Conservation (phyloP, 768 basidiomycete genomes). For the Wakefieldia striispora region DNA sequence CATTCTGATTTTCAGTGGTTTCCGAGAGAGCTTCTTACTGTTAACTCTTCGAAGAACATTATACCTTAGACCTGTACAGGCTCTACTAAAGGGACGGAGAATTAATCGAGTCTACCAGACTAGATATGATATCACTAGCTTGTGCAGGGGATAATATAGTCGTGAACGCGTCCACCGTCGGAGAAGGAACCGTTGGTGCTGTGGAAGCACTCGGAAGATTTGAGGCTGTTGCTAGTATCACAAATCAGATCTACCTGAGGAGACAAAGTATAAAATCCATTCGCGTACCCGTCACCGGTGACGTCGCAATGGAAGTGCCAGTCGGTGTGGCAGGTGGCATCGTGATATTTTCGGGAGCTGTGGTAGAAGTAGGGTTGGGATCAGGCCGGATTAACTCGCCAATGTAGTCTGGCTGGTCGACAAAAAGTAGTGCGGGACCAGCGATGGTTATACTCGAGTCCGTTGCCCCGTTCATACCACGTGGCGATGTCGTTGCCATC, state of each 20-base stretch:
- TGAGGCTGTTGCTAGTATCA: conserved; percentile 12
- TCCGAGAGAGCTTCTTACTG: conserved; percentile 3
- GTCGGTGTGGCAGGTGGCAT: not conserved
- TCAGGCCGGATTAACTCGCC: conserved; percentile 42
- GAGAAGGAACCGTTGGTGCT: conserved; percentile 11
- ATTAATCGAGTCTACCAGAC: conserved; percentile 23
- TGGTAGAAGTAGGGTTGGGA: conserved; percentile 2
- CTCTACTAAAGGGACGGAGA: not conserved
- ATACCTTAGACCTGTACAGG: conserved; percentile 4
- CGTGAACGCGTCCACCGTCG: conserved; percentile 4
- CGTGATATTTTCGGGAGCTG: not conserved
- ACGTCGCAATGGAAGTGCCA: not conserved
- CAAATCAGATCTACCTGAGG: conserved; percentile 2
- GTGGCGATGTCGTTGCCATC: conserved; percentile 54
- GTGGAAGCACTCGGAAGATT: conserved; percentile 26
- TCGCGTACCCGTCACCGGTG: not conserved
- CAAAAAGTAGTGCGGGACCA: conserved; percentile 68
- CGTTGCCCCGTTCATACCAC: conserved; percentile 42
- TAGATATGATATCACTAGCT: conserved; percentile 32
- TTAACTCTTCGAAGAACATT: conserved; percentile 3
- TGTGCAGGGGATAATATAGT: conserved; percentile 23
- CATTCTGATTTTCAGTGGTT: not conserved
- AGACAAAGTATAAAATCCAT: not conserved
- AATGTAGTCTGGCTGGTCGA: conserved; percentile 53
- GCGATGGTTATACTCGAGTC: conserved; percentile 46